A percentile compares a stretch with the other conserved stretches of the same genome.
phyloP scores from a whole-genome alignment of 495 filamentous ascomycete species.

The Echria macrotheca region DNA sequence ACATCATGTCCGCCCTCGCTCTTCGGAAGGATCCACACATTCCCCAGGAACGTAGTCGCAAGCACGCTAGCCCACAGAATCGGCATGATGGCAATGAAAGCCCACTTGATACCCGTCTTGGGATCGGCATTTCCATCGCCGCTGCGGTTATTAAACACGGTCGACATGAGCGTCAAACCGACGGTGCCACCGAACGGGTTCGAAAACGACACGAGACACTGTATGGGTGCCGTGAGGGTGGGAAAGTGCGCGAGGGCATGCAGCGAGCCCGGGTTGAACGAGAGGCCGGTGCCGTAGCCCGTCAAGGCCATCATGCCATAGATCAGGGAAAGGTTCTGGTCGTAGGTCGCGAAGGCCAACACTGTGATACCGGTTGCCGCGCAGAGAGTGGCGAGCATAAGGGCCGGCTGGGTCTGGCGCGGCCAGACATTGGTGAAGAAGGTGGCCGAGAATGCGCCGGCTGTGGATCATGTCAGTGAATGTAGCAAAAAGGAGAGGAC shows the following conservation, averaged over 20 bases:
- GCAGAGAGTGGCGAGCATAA: slow-evolving; percentile 44
- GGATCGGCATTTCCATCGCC: slow-evolving; percentile 11
- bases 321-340: slow-evolving; percentile 34
- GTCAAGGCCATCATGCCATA: slow-evolving; percentile 58
- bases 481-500: neutral
- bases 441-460: slow-evolving; percentile 49
- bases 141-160: slow-evolving; percentile 53
- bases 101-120: slow-evolving; percentile 50
- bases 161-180: slow-evolving; percentile 53
- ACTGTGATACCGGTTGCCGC: slow-evolving; percentile 44
- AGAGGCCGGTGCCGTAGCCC: slow-evolving; percentile 54
- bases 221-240: slow-evolving; percentile 42
- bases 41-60: slow-evolving; percentile 42
- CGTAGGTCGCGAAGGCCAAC: slow-evolving; percentile 43
- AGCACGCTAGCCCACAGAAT: slow-evolving; percentile 45
- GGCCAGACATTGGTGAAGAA: slow-evolving; percentile 53
- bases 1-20: slow-evolving; percentile 22
- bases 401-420: slow-evolving; percentile 46
- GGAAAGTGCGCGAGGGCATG: slow-evolving; percentile 53
- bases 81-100: slow-evolving; percentile 50
- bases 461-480: slow-evolving; percentile 19
- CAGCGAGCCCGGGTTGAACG: slow-evolving; percentile 27
- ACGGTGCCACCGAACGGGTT: slow-evolving; percentile 54
- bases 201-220: slow-evolving; percentile 47
- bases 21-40: slow-evolving; percentile 42